A percentile compares a stretch with the other conserved stretches of the same genome.
These are phyloP conservation scores for Rhodomyrtus psidioides DNA, from an alignment of 441 rosid genomes.

Conservation along the genomic window DNA sequence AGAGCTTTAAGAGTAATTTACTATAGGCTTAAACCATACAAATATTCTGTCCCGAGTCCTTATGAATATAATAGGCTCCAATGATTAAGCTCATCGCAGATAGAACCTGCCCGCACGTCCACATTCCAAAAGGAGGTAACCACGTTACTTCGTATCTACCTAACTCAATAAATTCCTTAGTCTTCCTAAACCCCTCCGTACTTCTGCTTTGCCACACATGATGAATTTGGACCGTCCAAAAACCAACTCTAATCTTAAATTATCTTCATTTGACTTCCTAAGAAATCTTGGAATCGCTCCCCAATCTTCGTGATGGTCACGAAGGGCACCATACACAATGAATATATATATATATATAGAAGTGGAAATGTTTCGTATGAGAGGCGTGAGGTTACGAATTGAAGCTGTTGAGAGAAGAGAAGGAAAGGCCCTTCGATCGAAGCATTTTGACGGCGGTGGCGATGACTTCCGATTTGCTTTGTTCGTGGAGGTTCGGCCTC, in stretches of 20 bases:
- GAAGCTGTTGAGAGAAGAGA: neutral
- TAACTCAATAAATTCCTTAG: neutral
- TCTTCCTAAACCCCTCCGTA: neutral
- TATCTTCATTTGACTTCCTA: neutral
- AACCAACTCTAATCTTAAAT: neutral
- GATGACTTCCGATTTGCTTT: neutral
- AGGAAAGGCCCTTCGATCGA: neutral
- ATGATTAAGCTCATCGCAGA: neutral
- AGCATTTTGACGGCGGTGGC: neutral
- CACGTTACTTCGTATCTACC: neutral
- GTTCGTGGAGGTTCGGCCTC: neutral
- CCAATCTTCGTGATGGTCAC: neutral
- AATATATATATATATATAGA: neutral
- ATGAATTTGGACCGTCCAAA: neutral
- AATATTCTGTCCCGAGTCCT: neutral
- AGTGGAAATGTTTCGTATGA: neutral
- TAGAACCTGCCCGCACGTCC: neutral
- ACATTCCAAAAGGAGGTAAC: neutral
- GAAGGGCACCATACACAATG: neutral
- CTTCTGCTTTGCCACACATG: neutral
- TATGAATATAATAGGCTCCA: no score
- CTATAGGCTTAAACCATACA: neutral
- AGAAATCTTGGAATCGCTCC: neutral
- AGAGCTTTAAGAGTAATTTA: neutral
- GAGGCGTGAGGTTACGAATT: neutral